Base-by-base conservation (phyloP, 495 filamentous ascomycete genomes). In the Hypoxylon crocopeplum region DNA sequence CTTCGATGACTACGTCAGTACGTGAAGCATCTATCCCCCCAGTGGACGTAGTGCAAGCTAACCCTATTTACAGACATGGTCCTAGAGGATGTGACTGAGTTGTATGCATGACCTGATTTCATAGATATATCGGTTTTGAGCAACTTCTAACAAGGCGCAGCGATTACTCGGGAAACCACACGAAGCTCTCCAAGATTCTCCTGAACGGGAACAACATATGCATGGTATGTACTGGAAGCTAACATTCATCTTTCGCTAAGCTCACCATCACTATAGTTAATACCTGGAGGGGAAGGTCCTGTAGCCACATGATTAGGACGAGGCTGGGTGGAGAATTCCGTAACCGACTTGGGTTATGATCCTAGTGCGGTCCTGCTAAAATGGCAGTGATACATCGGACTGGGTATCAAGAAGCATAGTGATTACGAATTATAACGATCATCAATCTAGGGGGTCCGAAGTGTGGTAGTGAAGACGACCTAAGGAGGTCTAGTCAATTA, bases 1-100 rank as follows among this genome's bases (percentile, higher is more conserved):
- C 2, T 98, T 97, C 66, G 94, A 98, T 72, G 94, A 98, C 82
- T 98, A 97, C 78, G 94, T 98, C 80, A 98, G 92, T 97, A 86
- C 76, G 93, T 96, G 10, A 16, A 5, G 6, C 13, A 19, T 38
- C 16, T 38, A 38, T 17, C 4, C 34, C 10, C 7, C 32, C 32
- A 8, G 7, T 34, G 25, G 10, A 34, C 12, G 6, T 7, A 4
- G 33, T 52, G 21, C 30, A 19, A 27, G 46, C 49, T 64, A 50
- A 66, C 19, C 33, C 24, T 38, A 37, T 40, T 13, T 8, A 24
- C 61, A 98, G 93, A 98, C 72, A 98, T 98, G 93, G 94, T 98
- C 15, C 74, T 98, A 17, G 93, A 97, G 66, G 91, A 98, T 66
- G 95, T 97, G 30, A 98, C 92, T 11, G 94, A 98, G 74, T 96